phyloP scores from a whole-genome alignment of 2,329 filamentous ascomycete genomes.

The Colletotrichum incanum region DNA sequence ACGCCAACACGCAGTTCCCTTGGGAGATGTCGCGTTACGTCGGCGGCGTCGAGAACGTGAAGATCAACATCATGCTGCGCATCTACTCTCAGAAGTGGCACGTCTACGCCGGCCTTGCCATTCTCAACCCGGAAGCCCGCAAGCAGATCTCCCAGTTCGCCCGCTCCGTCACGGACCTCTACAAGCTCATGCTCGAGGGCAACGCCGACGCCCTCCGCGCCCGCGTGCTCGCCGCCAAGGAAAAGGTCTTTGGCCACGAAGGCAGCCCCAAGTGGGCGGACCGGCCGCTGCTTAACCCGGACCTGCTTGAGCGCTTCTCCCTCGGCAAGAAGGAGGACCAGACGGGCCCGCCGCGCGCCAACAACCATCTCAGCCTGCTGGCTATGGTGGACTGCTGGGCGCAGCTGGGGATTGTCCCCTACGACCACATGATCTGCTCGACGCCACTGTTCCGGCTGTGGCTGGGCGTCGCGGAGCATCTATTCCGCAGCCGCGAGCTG shows the following conservation, averaged over 20 bases:
- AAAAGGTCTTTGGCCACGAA: conserved; percentile 79
- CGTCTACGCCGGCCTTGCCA: conserved; percentile 97
- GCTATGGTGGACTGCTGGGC: conserved; percentile 99
- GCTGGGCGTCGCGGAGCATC: conserved; percentile 96
- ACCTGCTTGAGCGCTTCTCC: conserved; percentile 90
- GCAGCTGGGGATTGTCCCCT: conserved; percentile 91
- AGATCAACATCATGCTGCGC: conserved; percentile 97
- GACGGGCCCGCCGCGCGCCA: conserved; percentile 73
- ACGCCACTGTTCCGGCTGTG: conserved; percentile 97
- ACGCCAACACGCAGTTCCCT: conserved; percentile 93
- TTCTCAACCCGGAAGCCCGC: conserved; percentile 93
- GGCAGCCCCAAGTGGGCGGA: conserved; percentile 74
- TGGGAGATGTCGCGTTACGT: conserved; percentile 98
- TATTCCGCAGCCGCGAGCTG: conserved; percentile 87
- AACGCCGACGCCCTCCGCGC: conserved; percentile 80
- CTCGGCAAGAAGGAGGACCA: conserved; percentile 77
- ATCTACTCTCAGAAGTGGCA: conserved; percentile 99
- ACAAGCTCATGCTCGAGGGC: conserved; percentile 96
- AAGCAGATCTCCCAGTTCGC: conserved; percentile 97
- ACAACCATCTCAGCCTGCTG: conserved; percentile 93
- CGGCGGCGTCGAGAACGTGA: conserved; percentile 98
- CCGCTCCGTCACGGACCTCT: conserved; percentile 90
- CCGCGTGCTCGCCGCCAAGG: conserved; percentile 75
- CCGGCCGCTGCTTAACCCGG: conserved; percentile 82
- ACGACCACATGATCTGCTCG: conserved; percentile 99